Base-by-base conservation (phyloP, 164 flowering plant genomes). In the Magnolia officinalis region DNA sequence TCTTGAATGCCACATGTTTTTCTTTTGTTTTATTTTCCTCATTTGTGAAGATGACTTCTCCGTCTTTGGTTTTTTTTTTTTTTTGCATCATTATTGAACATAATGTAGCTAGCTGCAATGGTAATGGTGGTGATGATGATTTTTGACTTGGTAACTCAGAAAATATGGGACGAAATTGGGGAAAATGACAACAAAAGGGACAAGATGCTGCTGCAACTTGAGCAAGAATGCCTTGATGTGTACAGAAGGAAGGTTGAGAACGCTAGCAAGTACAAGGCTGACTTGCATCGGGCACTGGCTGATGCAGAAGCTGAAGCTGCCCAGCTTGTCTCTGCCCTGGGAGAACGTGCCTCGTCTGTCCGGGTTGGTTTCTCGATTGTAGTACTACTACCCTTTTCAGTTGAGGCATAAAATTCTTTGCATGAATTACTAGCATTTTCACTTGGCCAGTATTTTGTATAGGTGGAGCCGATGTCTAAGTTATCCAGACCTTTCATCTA, bases 121-220 rank as follows among this genome's bases (percentile, higher is more conserved):
- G 4, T 55, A 55, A 37, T 45, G 21, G 45, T 2, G 9, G 8
- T 49, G 16, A 52, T 66, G 61, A 21, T 31, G 6, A 13, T 13
- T 64, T 4, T 74, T 18, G 20, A 52, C 76, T 13, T 67, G 74
- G 71, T 68, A 29, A 31, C 71, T 76, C 52, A 91, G 98, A 80
- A 81, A 79, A 84, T 91, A 74, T 93, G 98, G 96, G 92, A 91
- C 80, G 96, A 91, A 77, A 89, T 93, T 82, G 98, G 98, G 68
- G 96, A 91, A 81, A 82, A 81, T 77, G 91, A 91, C n/a, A 70
- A 72, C n/a, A 91, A 93, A 8, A 88, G 93, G 75, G 98, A 93
- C 76, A 88, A 84, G 81, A 89, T 89, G 90, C 91, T 93, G 77
- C 82, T 87, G 63, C 88, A 93, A 72, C 87, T 93, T 31, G 96